Percentiles rank a stretch among this genome's conserved stretches.
Conservation (phyloP, 257 asterid genomes). For the Nicotiana undulata region DNA sequence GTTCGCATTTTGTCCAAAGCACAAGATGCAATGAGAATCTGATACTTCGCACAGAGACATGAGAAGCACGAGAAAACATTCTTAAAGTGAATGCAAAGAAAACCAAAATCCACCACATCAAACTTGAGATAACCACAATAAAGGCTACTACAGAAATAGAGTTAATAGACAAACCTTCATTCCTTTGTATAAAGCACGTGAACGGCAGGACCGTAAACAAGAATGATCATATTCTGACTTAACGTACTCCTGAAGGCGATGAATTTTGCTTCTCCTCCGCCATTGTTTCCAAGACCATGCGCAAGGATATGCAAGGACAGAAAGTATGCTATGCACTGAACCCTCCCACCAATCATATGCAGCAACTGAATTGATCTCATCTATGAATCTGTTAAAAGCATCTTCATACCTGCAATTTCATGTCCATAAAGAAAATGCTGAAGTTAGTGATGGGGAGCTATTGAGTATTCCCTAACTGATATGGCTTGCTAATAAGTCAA, state of each 20-base stretch:
- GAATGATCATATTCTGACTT: conserved; percentile 94
- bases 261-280: conserved; percentile 89
- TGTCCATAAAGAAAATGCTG: conserved; percentile 9
- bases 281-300: conserved; percentile 99
- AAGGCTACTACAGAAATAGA: not conserved
- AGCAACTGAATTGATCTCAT: conserved; percentile 85
- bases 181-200: conserved; percentile 95
- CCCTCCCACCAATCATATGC: conserved; percentile 99
- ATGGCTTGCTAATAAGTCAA: not conserved
- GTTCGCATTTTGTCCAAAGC: not conserved
- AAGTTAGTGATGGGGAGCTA: not conserved
- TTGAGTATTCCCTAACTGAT: not conserved
- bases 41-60: not conserved
- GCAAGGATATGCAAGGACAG: conserved; percentile 87
- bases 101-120: not conserved
- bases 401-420: conserved; percentile 75
- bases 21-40: not conserved
- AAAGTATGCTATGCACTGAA: conserved; percentile 90
- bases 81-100: not conserved
- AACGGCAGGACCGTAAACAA: conserved; percentile 88
- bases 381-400: conserved; percentile 92
- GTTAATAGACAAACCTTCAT: conserved; percentile 56
- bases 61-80: not conserved
- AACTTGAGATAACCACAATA: not conserved
- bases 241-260: conserved; percentile 84